Evolutionary conservation across 2,329 filamentous ascomycete species (phyloP).

Genomic region (Escovopsis sp.): DNA sequence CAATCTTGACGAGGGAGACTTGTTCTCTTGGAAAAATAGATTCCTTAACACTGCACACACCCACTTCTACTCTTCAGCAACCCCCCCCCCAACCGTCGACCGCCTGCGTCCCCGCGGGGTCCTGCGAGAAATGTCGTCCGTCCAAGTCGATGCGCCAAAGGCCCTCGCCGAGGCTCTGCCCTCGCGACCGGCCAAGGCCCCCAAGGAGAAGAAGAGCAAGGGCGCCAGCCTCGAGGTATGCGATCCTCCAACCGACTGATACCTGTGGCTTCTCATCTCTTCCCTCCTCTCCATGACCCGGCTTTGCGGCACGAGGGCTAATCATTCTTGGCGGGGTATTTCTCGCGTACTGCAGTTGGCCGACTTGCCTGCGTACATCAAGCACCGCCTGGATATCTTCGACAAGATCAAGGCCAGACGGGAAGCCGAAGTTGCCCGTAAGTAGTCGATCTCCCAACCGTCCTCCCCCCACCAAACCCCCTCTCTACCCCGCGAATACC

Average conservation of each 20-base stretch:
- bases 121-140: slow-evolving; percentile 20
- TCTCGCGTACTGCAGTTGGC: slow-evolving; percentile 15
- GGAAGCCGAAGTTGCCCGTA: slow-evolving; percentile 52
- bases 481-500: background rate
- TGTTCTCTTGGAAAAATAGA: too few relatives aligned
- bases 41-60: too few relatives aligned
- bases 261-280: background rate
- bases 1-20: too few relatives aligned
- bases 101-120: background rate
- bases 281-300: too few relatives aligned
- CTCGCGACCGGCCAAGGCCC: slow-evolving; percentile 21
- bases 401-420: slow-evolving; percentile 75
- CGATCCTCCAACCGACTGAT: slow-evolving; percentile 6
- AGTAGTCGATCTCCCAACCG: slow-evolving; percentile 10
- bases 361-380: slow-evolving; percentile 56
- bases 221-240: slow-evolving; percentile 39
- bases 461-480: background rate
- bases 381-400: slow-evolving; percentile 74
- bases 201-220: slow-evolving; percentile 32
- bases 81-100: background rate
- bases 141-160: slow-evolving; percentile 20
- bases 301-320: too few relatives aligned
- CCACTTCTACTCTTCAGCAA: too few relatives aligned
- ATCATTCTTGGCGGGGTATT: too few relatives aligned
- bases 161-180: slow-evolving; percentile 18